Conservation (phyloP, 139 green algal genomes). For the Ulvella scutata region DNA sequence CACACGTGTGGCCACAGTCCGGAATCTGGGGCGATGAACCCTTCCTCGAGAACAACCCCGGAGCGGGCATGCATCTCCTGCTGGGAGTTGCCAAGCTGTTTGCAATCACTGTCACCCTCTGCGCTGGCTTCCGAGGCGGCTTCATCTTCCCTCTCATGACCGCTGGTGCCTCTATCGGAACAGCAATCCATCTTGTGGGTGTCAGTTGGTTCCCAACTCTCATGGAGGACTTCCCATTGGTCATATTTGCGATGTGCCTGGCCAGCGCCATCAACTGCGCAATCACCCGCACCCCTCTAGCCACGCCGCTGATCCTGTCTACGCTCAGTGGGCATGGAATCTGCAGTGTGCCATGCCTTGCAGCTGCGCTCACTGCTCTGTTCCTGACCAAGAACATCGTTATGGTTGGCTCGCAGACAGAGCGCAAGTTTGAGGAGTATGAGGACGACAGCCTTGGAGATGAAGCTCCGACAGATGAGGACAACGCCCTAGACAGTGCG, state of each 20-base stretch:
- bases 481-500: too few species aligned
- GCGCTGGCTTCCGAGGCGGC: slow-evolving; percentile 23
- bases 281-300: slow-evolving; percentile 27
- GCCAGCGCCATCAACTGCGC: slow-evolving; percentile 20
- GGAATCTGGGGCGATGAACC: slow-evolving; percentile 8
- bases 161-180: slow-evolving; percentile 15
- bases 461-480: too few species aligned
- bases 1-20: slow-evolving; percentile 28
- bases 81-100: slow-evolving; percentile 23
- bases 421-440: too few species aligned
- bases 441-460: too few species aligned
- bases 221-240: slow-evolving; percentile 12
- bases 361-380: slow-evolving; percentile 13
- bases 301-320: slow-evolving; percentile 22
- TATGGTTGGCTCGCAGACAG: slow-evolving; percentile 26
- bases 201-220: too few species aligned
- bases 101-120: slow-evolving; percentile 24
- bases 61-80: slow-evolving; percentile 7
- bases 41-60: slow-evolving; percentile 7
- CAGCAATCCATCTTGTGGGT: background rate
- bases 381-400: slow-evolving; percentile 19
- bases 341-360: slow-evolving; percentile 15
- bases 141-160: slow-evolving; percentile 35
- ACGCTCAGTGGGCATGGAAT: slow-evolving; percentile 15
- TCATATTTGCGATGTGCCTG: slow-evolving; percentile 18